Conservation (phyloP, 306 rosid species). For the Lathyrus oleraceus region DNA sequence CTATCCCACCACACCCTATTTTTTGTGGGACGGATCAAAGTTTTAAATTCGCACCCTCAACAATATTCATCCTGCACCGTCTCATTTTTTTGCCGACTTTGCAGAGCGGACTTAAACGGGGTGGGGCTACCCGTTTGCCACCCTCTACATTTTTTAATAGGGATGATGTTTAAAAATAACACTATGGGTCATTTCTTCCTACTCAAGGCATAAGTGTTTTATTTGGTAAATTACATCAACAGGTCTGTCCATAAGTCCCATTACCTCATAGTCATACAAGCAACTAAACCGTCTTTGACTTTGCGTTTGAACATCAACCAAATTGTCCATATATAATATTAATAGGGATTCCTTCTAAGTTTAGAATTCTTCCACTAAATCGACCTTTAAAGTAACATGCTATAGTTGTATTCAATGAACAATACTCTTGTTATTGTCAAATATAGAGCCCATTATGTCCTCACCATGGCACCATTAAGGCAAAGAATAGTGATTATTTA, state of each 20-base stretch:
- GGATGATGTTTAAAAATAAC: constrained; percentile 14
- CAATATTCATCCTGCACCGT: no score
- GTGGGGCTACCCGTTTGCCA: no score
- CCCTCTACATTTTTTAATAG: neutral
- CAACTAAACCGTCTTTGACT: constrained; percentile 17
- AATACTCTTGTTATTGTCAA: no score
- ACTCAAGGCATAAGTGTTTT: constrained; percentile 2
- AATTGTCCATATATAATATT: neutral
- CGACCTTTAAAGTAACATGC: neutral
- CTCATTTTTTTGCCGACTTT: no score
- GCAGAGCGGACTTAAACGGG: no score
- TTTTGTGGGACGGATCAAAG: no score
- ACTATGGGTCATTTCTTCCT: neutral
- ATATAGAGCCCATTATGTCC: neutral
- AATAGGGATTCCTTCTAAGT: constrained; percentile 9
- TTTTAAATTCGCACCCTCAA: no score
- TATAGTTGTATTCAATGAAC: no score
- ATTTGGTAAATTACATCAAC: constrained; percentile 13
- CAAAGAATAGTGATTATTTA: neutral
- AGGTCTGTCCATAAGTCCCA: neutral
- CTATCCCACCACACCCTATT: no score
- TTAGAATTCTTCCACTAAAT: neutral
- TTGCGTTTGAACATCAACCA: neutral
- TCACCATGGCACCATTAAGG: constrained; percentile 15
- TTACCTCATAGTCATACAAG: neutral